Evolutionary conservation across 345 rosid species (phyloP), one percentile per base, ranked within the genome.

Genomic region (Lenwebbia sp.): DNA sequence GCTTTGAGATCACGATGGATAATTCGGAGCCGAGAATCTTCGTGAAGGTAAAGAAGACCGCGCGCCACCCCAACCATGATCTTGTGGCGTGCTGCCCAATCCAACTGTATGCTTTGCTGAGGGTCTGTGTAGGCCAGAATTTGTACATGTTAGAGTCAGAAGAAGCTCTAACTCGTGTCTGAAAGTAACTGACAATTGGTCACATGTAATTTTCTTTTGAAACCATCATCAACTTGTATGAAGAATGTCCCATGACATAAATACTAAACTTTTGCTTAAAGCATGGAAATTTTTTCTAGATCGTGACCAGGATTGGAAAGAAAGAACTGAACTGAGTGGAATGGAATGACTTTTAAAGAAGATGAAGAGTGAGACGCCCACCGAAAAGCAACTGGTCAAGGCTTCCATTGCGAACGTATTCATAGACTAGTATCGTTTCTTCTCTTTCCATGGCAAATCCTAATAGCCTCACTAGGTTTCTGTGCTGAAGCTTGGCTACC

Each of bases 401-500:
- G 87, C 86, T 89, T 82, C 70, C 86, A 83, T 89, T 86, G 23
- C 84, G 88, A 85, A 89, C 25, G 60, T 84, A 89, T 6, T 89
- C 86, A 19, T 87, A 89, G 13, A 89, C 55, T 30, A 89, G 23
- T 85, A 88, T 84, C 23, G 54, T 81, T 9, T 88, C 88, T 5
- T 82, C 87, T 37, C 83, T 84, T 28, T 87, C 52, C 40, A 87
- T 55, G 82, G 87, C 86, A 47, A 86, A 89, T 7, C 88, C 88
- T 4, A 89, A 41, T 52, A 89, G 86, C 70, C 65, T 86, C 22
- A 89, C 88, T 81, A 87, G 87, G 47, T 89, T 89, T 78, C 82
- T 65, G 54, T 89, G 88, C 44, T 89, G 91, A 83, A 89, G 89
- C 55, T 85, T 89, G 30, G 89, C 51, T 30, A 87, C 81, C 70